These are phyloP conservation scores for Zygoascus hellenicus DNA, from an alignment of 1,139 yeast species.

Conservation along the genomic window DNA sequence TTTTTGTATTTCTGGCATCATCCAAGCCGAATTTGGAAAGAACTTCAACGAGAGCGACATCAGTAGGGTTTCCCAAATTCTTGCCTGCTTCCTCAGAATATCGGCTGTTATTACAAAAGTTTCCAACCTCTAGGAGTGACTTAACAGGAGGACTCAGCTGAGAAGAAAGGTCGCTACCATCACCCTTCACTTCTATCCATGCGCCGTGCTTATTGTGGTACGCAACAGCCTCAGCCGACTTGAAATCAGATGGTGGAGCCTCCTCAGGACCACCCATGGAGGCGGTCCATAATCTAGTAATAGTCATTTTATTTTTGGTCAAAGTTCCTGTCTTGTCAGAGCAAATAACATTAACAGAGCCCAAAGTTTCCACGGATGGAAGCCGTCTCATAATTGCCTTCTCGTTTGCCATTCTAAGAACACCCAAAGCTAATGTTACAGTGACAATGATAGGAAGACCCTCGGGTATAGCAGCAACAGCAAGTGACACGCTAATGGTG, in stretches of 20 bases:
- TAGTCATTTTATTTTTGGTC: slow-evolving; percentile 92
- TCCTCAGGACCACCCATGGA: slow-evolving; percentile 51
- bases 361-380: slow-evolving; percentile 93
- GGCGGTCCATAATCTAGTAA: slow-evolving; percentile 76
- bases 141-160: slow-evolving; percentile 21
- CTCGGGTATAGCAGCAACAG: slow-evolving; percentile 98
- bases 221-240: slow-evolving; percentile 10
- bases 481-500: slow-evolving; percentile 90
- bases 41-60: slow-evolving; percentile 78
- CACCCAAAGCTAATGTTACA: slow-evolving; percentile 92
- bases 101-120: slow-evolving; percentile 71
- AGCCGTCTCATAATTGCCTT: slow-evolving; percentile 89
- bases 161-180: slow-evolving; percentile 10
- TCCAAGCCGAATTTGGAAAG: slow-evolving; percentile 64
- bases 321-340: slow-evolving; percentile 94
- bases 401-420: slow-evolving; percentile 87
- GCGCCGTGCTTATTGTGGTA: slow-evolving; percentile 14
- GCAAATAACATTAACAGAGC: slow-evolving; percentile 91
- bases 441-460: slow-evolving; percentile 96
- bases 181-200: slow-evolving; percentile 21
- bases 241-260: neutral
- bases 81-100: slow-evolving; percentile 60
- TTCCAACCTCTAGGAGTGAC: slow-evolving; percentile 57
- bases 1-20: slow-evolving; percentile 57
- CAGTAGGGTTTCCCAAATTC: slow-evolving; percentile 88